Evolutionary conservation across 306 rosid genomes (phyloP).

Genomic region (Cicer arietinum): DNA sequence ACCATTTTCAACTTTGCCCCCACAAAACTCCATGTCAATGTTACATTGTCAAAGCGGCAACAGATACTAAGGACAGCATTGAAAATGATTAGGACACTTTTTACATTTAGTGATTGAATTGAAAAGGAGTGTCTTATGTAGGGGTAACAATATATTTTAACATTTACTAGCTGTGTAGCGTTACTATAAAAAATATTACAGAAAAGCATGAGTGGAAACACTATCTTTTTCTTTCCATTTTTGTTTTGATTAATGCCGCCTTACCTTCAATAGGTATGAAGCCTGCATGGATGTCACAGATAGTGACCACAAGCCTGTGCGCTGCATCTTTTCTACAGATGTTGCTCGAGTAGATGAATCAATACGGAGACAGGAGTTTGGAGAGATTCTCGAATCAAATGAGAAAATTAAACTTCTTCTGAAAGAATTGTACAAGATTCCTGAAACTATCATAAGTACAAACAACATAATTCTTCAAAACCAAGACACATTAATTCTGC

Average conservation of each 20-base stretch:
- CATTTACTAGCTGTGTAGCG: background rate
- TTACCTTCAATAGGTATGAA: slow-evolving; percentile 70
- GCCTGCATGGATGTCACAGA: slow-evolving; percentile 98
- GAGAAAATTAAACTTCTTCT: slow-evolving; percentile 63
- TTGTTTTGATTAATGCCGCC: slow-evolving; percentile 34
- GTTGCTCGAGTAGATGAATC: slow-evolving; percentile 93
- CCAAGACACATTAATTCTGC: slow-evolving; percentile 82
- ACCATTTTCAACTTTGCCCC: background rate
- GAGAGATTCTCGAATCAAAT: slow-evolving; percentile 77
- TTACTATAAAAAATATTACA: background rate
- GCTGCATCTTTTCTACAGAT: slow-evolving; percentile 80
- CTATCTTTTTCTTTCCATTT: slow-evolving; percentile 32
- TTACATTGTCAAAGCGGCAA: background rate
- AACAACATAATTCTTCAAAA: slow-evolving; percentile 93
- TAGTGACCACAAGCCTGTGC: slow-evolving; percentile 99
- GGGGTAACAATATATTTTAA: slow-evolving; percentile 28
- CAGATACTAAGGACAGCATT: background rate
- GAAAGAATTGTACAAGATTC: slow-evolving; percentile 72
- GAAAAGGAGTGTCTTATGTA: slow-evolving; percentile 4
- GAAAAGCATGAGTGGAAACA: slow-evolving; percentile 19
- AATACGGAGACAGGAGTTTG: slow-evolving; percentile 85
- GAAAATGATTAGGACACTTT: slow-evolving; percentile 13
- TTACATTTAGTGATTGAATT: slow-evolving; percentile 5
- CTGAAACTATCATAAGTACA: slow-evolving; percentile 93
- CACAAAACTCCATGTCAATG: slow-evolving; percentile 13